These are phyloP conservation scores for Leccinum arenicola DNA, from an alignment of 768 basidiomycete genomes.

Conservation along the genomic window DNA sequence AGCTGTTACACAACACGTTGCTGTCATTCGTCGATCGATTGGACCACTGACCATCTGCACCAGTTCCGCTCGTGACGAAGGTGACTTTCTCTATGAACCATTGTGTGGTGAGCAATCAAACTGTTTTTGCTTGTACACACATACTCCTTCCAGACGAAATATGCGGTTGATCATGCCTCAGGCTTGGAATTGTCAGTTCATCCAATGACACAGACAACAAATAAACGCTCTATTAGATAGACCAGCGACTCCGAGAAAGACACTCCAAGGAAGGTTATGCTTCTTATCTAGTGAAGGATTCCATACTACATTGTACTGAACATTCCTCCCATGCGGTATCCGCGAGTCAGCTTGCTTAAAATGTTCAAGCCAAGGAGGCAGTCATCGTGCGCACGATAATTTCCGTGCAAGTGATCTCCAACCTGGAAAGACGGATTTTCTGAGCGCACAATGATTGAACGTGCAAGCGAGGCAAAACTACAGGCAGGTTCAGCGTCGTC, in stretches of 20 bases:
- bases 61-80: constrained; percentile 43
- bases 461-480: neutral
- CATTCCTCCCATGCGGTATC: constrained; percentile 27
- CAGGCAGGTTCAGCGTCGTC: constrained; percentile 25
- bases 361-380: constrained; percentile 17
- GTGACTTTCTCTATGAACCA: constrained; percentile 39
- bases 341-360: constrained; percentile 41
- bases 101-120: neutral
- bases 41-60: constrained; percentile 47
- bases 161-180: constrained; percentile 22
- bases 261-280: constrained; percentile 28
- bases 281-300: constrained; percentile 15
- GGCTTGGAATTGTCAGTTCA: neutral
- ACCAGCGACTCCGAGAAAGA: constrained; percentile 31
- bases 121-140: neutral
- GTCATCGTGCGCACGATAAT: constrained; percentile 37
- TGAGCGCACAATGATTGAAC: constrained; percentile 18
- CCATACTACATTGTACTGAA: neutral
- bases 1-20: constrained; percentile 20
- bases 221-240: constrained; percentile 16
- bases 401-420: constrained; percentile 6
- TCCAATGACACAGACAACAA: neutral
- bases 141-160: constrained; percentile 15
- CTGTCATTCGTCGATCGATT: neutral
- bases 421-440: constrained; percentile 7